phyloP scores from a whole-genome alignment of 495 filamentous ascomycete genomes.

The Aspergillus haitiensis region DNA sequence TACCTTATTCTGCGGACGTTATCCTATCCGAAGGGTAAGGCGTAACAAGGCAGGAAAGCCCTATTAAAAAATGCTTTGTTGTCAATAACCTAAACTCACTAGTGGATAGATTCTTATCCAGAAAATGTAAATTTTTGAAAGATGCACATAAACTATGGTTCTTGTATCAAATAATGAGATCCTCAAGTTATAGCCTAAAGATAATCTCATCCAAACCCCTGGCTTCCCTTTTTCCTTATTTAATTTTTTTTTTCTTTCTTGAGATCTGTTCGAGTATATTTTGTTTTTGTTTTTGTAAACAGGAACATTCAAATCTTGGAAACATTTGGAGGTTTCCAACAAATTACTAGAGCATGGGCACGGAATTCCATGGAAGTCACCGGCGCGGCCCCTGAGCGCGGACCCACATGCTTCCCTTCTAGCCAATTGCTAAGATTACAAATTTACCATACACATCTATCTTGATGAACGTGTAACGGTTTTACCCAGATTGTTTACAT shows the following conservation, averaged over 20 bases:
- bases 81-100: neutral
- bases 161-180: neutral
- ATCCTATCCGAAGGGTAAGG: neutral
- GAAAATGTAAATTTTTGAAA: neutral
- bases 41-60: neutral
- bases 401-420: slow-evolving; percentile 5
- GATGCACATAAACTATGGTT: neutral
- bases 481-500: slow-evolving; percentile 15
- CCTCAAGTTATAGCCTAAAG: too few relatives aligned
- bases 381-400: slow-evolving; percentile 26
- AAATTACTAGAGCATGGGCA: slow-evolving; percentile 11
- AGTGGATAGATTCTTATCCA: too few relatives aligned
- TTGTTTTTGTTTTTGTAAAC: neutral
- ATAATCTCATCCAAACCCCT: too few relatives aligned
- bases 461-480: slow-evolving; percentile 1
- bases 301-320: neutral
- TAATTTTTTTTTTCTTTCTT: neutral
- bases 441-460: neutral
- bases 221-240: too few relatives aligned
- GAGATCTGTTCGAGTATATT: neutral
- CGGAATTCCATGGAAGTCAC: slow-evolving; percentile 23
- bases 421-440: slow-evolving; percentile 6
- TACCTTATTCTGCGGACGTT: neutral
- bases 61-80: neutral
- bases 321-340: slow-evolving; percentile 9